Conservation (phyloP, 2,329 filamentous ascomycete genomes). For the Penicillium freii region DNA sequence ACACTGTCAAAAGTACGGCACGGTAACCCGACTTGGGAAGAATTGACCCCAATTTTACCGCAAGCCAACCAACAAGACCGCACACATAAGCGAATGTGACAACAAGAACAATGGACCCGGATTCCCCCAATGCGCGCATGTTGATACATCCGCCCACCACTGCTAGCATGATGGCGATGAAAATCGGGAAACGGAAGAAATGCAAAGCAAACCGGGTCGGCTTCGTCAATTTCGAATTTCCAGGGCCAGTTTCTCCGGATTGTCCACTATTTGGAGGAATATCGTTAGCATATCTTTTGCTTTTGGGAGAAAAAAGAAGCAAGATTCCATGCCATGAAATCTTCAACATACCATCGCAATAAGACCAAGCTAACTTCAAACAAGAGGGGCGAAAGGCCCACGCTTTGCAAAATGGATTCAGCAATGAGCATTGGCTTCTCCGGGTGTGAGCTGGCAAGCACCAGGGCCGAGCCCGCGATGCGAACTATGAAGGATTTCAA, state of each 20-base stretch:
- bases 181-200: slow-evolving; percentile 27
- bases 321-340: neutral
- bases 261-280: slow-evolving; percentile 22
- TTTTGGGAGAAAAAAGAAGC: too few species aligned
- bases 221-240: slow-evolving; percentile 26
- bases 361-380: slow-evolving; percentile 32
- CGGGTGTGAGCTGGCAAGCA: slow-evolving; percentile 21
- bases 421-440: slow-evolving; percentile 21
- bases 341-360: slow-evolving; percentile 23
- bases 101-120: slow-evolving; percentile 22
- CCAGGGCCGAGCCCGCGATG: slow-evolving; percentile 25
- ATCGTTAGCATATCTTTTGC: neutral
- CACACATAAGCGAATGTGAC: slow-evolving; percentile 25
- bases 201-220: slow-evolving; percentile 23
- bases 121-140: slow-evolving; percentile 17
- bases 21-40: slow-evolving; percentile 20
- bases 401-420: slow-evolving; percentile 22
- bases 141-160: slow-evolving; percentile 22
- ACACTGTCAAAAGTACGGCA: slow-evolving; percentile 18
- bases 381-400: slow-evolving; percentile 31
- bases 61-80: slow-evolving; percentile 23
- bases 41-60: slow-evolving; percentile 14
- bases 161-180: slow-evolving; percentile 24
- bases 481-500: slow-evolving; percentile 19
- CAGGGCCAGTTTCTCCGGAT: slow-evolving; percentile 25